Base-by-base conservation (phyloP, 371 early-diverging fungal species). In the Mucor lusitanicus region DNA sequence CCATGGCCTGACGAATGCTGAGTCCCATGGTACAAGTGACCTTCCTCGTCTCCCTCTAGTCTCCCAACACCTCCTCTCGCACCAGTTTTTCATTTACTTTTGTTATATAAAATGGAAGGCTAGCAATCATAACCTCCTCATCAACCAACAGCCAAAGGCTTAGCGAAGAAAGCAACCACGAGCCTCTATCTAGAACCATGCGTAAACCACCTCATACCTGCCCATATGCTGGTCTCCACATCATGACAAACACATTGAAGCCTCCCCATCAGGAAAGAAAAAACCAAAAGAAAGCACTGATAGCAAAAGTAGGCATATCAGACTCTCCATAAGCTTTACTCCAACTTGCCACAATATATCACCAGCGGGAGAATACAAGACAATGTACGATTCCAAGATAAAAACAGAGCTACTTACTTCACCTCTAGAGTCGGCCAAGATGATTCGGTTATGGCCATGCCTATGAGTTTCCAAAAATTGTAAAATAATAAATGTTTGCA, bases 381-480 rank as follows among this genome's bases (percentile, higher is more conserved):
- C 53, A 53, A 27, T 25, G 1, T 53, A 53, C 27, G 53, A 53
- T 27, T 11, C 6, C 53, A 7, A 25, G 53, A 53, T 6, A 25
- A 15, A 25, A 53, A 53, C 15, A 5, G 1, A 25, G 15, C 53
- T 53, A 33, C 54, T 28, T 50, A 53, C 37, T 23, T 35, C 39
- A 60, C 50, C 50, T 33, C 35, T 62, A 27, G 15, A 23, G 15
- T 60, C 64, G 57, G 80, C 74, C 77, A 67, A 74, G 75, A 75
- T 60, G 35, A 42, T 54, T 50, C 39, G 46, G 62, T 64, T 56
- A 63, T 61, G 80, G 80, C 80, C 80, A 73, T 75, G 80, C 78
- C 80, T 77, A 13, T 73, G 5, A 11, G 44, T 67, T 69, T 68
- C 57, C 59, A 75, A 80, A 77, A 75, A 77, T 80, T 75, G 68